A percentile compares a stretch with the other conserved stretches of the same genome.
phyloP scores from a whole-genome alignment of 371 early-diverging fungal species.

The Synchytrium microbalum region DNA sequence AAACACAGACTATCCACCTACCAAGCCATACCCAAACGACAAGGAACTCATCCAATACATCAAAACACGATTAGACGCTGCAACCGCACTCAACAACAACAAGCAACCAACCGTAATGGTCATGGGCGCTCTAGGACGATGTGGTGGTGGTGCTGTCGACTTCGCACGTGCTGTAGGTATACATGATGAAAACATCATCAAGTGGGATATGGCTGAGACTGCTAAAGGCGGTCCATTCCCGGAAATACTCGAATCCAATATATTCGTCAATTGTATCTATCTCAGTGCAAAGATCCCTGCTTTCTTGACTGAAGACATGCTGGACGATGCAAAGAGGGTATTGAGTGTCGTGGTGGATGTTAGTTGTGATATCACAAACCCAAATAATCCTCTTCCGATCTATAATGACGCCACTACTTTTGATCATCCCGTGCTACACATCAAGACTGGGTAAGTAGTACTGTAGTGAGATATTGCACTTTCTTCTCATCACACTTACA shows the following conservation, averaged over 20 bases:
- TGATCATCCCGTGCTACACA: conserved; percentile 75
- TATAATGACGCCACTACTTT: conserved; percentile 87
- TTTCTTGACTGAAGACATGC: conserved; percentile 75
- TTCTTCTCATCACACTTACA: conserved; percentile 3
- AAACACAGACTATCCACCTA: conserved; percentile 47
- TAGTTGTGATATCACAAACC: conserved; percentile 93
- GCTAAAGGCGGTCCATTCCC: conserved; percentile 87
- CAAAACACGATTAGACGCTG: conserved; percentile 44
- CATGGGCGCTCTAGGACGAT: conserved; percentile 95
- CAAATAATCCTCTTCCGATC: conserved; percentile 93
- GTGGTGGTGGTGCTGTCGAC: conserved; percentile 85
- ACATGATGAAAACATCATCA: conserved; percentile 76
- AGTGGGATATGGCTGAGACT: conserved; percentile 95
- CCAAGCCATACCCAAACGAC: conserved; percentile 81
- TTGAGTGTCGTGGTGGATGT: conserved; percentile 87
- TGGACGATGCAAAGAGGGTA: conserved; percentile 54
- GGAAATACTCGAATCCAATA: conserved; percentile 78
- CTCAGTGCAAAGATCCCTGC: conserved; percentile 85
- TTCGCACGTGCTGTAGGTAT: conserved; percentile 78
- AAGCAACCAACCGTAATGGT: conserved; percentile 78
- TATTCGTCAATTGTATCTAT: conserved; percentile 98
- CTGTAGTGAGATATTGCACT: conserved; percentile 4
- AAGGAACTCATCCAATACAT: conserved; percentile 63
- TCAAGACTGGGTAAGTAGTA: conserved; percentile 37
- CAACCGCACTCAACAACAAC: conserved; percentile 46